Evolutionary conservation across 169 alveolate species (phyloP), one percentile per base, ranked within the genome.

Genomic region (Theileria orientalis): DNA sequence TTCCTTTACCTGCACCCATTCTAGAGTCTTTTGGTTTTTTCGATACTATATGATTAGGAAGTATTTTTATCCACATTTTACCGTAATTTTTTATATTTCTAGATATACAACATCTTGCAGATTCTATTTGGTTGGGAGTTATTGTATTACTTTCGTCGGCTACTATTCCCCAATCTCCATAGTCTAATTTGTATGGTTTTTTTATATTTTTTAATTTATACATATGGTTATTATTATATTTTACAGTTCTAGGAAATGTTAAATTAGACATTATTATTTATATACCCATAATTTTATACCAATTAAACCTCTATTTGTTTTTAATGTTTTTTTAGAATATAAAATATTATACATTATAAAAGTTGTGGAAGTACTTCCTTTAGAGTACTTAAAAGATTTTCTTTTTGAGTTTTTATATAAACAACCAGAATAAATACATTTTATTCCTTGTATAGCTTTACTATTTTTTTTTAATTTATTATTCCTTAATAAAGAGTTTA

Each of bases 1-100:
- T 44, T 44, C 89, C 87, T 75, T 82, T 82, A 29, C 89, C 89
- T 2, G 84, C 46, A 21, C 89, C 89, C 89, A 82, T 82, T 60
- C 89, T 62, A 44, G 87, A 67, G 29, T 82, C 86, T 70, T 41
- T 64, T n/a, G 83, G 69, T 76, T 76, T 76, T 52, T 66, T 49
- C 14, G 87, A 70, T 46, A 41, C 33, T 14, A 64, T 0, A 14
- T 74, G 64, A 44, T 75, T 54, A 21, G 75, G 66, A 49, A 46
- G 23, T 54, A 76, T 57, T 66, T 70, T 76, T 52, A 76, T n/a
- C 61, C 67, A 49, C 29, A 83, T 7, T 64, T 73, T 69, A 23
- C 77, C 75, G 30, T 30, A 42, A 63, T 76, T 14, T 75, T 66
- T 35, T 14, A 76, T 37, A 1, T 63, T 82, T 82, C 75, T 82